phyloP scores from a whole-genome alignment of 2,329 filamentous ascomycete genomes.

The Plectosphaerella sp. region DNA sequence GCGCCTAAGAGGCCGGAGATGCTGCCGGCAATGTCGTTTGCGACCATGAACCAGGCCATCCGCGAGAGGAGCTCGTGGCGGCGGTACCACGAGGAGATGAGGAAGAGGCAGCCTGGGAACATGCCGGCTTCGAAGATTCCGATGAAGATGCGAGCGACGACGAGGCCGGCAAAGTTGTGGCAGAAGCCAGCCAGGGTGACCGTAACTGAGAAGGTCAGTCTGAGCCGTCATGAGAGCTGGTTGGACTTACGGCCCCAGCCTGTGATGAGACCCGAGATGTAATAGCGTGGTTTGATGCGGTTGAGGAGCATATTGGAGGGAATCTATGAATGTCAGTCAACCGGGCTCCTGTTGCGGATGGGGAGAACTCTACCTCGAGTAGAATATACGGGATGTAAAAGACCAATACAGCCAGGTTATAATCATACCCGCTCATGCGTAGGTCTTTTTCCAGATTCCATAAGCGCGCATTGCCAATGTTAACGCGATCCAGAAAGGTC shows the following conservation, averaged over 20 bases:
- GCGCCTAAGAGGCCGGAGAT: constrained; percentile 17
- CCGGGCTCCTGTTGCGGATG: neutral
- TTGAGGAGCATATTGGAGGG: constrained; percentile 24
- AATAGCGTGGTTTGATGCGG: constrained; percentile 19
- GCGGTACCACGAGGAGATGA: constrained; percentile 27
- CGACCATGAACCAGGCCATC: constrained; percentile 17
- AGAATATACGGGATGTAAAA: constrained; percentile 26
- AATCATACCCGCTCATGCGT: constrained; percentile 20
- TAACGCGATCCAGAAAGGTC: constrained; percentile 19
- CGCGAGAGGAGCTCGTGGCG: constrained; percentile 23
- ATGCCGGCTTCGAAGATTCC: constrained; percentile 64
- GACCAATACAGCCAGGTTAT: constrained; percentile 20
- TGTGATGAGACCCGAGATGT: constrained; percentile 19
- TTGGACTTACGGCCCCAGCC: constrained; percentile 19
- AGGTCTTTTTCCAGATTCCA: constrained; percentile 25
- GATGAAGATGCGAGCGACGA: constrained; percentile 50
- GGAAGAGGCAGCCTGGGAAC: constrained; percentile 41
- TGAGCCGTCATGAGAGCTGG: neutral
- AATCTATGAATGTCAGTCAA: constrained; percentile 5
- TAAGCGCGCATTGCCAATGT: constrained; percentile 25
- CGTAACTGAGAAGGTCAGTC: neutral
- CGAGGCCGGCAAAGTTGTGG: constrained; percentile 35
- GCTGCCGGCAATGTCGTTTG: constrained; percentile 17
- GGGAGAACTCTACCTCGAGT: constrained; percentile 45
- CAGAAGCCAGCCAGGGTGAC: constrained; percentile 40